Percentiles rank a stretch among this genome's conserved stretches.
These are phyloP conservation scores for Parachlorella kessleri DNA, from an alignment of 139 green algal species.

Conservation along the genomic window DNA sequence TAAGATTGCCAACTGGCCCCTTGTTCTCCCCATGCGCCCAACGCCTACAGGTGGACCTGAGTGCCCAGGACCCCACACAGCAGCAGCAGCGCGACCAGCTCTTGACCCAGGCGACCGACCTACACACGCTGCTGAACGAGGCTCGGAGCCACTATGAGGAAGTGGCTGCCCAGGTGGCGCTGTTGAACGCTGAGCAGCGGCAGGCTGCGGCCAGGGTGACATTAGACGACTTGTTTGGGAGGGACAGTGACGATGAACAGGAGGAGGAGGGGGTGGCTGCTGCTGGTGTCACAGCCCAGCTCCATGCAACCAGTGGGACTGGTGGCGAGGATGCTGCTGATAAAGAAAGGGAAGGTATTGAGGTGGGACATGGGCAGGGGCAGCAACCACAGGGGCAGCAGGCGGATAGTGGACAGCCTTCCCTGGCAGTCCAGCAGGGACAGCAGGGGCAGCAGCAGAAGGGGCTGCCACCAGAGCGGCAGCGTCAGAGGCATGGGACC, in stretches of 20 bases:
- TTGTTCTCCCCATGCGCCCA: no score
- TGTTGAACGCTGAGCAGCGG: no score
- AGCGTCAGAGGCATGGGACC: neutral
- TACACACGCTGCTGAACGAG: neutral
- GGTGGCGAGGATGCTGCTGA: constrained; percentile 15
- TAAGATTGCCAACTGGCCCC: no score
- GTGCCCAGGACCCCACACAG: no score
- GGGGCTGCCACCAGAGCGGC: neutral
- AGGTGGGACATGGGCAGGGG: no score
- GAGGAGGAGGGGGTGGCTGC: constrained; percentile 6
- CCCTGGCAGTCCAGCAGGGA: neutral
- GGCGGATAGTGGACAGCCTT: no score
- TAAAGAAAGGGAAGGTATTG: constrained; percentile 9
- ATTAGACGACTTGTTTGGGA: neutral
- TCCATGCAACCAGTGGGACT: no score
- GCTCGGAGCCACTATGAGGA: neutral
- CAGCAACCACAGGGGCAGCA: no score
- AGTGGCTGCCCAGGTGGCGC: neutral
- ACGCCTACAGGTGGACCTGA: no score
- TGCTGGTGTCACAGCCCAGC: no score
- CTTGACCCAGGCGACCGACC: neutral
- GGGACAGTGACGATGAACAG: neutral
- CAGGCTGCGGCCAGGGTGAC: constrained; percentile 12
- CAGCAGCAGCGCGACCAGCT: neutral
- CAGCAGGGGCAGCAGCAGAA: neutral